phyloP scores from a whole-genome alignment of 2,329 filamentous ascomycete genomes.

The Diaporthe caulivora region DNA sequence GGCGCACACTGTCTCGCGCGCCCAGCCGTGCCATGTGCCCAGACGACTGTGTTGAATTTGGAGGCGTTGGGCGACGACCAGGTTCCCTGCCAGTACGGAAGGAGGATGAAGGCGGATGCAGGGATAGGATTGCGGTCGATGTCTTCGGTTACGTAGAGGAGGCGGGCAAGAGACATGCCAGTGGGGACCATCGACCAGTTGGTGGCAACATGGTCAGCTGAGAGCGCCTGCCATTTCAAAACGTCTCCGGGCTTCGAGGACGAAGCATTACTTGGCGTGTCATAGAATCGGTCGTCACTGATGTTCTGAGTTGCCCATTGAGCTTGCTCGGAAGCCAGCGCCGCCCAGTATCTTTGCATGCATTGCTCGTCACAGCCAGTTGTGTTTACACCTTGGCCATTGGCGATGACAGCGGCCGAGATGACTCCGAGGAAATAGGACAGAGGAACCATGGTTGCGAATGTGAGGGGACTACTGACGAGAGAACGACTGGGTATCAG shows the following conservation, averaged over 20 bases:
- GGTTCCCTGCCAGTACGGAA: conserved; percentile 2
- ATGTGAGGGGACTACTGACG: not conserved
- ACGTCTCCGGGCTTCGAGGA: not conserved
- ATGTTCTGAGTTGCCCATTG: conserved; percentile 9
- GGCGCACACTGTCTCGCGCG: not conserved
- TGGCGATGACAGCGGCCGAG: not conserved
- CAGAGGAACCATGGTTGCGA: not conserved
- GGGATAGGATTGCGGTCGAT: not conserved
- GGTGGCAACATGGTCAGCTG: not conserved
- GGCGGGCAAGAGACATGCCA: conserved; percentile 6
- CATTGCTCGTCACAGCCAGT: not conserved
- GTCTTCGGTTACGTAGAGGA: conserved; percentile 7
- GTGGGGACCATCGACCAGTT: not conserved
- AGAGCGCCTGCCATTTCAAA: not conserved
- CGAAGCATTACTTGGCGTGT: conserved; percentile 3
- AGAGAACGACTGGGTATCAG: too few relatives aligned
- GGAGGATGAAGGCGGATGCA: conserved; percentile 1
- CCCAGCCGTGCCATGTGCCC: not conserved
- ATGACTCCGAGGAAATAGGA: not conserved
- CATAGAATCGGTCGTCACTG: conserved; percentile 12
- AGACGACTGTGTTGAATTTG: not conserved
- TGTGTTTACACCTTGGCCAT: not conserved
- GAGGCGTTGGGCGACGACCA: not conserved
- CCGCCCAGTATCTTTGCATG: not conserved
- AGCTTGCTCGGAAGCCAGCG: conserved; percentile 4